A percentile compares a stretch with the other conserved stretches of the same genome.
Evolutionary conservation across 2,329 filamentous ascomycete species (phyloP).

Genomic region (Trichoderma sp.): DNA sequence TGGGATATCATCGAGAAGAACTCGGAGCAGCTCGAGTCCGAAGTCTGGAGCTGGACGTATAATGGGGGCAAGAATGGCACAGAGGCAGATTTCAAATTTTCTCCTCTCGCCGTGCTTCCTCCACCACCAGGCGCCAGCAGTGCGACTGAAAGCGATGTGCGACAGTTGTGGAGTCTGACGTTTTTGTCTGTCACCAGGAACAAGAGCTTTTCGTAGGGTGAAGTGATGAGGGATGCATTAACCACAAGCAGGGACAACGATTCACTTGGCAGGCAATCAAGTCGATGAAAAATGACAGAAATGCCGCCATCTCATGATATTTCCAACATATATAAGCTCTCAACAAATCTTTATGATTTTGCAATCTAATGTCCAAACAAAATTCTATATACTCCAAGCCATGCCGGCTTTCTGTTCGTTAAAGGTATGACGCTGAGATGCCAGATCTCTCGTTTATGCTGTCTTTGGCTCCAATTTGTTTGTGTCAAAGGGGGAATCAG

Average conservation of each 20-base stretch:
- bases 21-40: slow-evolving; percentile 49
- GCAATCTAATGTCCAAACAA: slow-evolving; percentile 18
- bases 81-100: slow-evolving; percentile 27
- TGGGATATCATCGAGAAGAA: slow-evolving; percentile 65
- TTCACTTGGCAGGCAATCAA: neutral
- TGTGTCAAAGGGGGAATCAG: neutral
- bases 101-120: slow-evolving; percentile 30
- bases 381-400: slow-evolving; percentile 15
- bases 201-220: neutral
- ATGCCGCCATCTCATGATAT: neutral
- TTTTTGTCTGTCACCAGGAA: slow-evolving; percentile 26
- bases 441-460: slow-evolving; percentile 14
- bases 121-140: slow-evolving; percentile 25
- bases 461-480: neutral
- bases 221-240: neutral
- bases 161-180: slow-evolving; percentile 27
- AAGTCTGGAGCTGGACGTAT: slow-evolving; percentile 66
- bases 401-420: slow-evolving; percentile 11
- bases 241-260: neutral
- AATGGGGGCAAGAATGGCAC: slow-evolving; percentile 16
- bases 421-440: neutral
- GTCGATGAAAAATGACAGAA: neutral
- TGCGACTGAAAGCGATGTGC: slow-evolving; percentile 24
- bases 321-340: neutral
- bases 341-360: slow-evolving; percentile 8